These are phyloP conservation scores for Skeletonema grethae DNA, from an alignment of 108 stramenopile genomes.

Conservation along the genomic window DNA sequence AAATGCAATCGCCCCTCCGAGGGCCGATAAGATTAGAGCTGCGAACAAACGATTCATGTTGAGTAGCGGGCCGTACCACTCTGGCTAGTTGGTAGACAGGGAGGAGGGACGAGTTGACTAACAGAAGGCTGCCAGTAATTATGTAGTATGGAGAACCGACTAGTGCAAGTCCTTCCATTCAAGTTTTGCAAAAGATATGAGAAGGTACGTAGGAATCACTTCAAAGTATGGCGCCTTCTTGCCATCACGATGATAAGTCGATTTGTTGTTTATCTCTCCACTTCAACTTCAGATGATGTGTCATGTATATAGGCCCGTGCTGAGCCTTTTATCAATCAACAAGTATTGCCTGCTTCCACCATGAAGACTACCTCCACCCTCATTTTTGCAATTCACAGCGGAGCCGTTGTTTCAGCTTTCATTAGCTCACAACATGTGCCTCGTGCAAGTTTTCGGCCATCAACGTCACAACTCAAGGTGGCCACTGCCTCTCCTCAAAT, in stretches of 20 bases:
- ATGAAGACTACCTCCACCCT: slow-evolving; percentile 6
- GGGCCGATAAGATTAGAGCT: neutral
- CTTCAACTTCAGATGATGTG: too few relatives aligned
- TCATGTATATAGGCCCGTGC: too few relatives aligned
- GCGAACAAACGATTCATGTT: slow-evolving; percentile 1
- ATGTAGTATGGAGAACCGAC: too few relatives aligned
- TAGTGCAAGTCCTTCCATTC: too few relatives aligned
- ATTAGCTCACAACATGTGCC: neutral
- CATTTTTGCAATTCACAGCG: neutral
- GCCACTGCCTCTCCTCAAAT: slow-evolving; percentile 14
- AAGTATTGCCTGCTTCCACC: neutral
- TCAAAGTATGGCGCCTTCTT: neutral
- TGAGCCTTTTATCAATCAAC: too few relatives aligned
- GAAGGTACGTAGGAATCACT: neutral
- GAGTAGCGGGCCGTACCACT: neutral
- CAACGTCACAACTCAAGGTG: neutral
- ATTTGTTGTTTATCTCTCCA: too few relatives aligned
- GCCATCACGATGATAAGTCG: too few relatives aligned
- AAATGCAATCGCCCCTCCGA: neutral
- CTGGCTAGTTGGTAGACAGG: too few relatives aligned
- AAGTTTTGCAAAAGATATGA: neutral
- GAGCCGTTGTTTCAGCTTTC: neutral
- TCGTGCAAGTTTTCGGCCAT: neutral
- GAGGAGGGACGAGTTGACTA: too few relatives aligned
- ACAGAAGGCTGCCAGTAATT: too few relatives aligned